Conservation (phyloP, 176 grass and related monocot genomes). For the Poa annua region DNA sequence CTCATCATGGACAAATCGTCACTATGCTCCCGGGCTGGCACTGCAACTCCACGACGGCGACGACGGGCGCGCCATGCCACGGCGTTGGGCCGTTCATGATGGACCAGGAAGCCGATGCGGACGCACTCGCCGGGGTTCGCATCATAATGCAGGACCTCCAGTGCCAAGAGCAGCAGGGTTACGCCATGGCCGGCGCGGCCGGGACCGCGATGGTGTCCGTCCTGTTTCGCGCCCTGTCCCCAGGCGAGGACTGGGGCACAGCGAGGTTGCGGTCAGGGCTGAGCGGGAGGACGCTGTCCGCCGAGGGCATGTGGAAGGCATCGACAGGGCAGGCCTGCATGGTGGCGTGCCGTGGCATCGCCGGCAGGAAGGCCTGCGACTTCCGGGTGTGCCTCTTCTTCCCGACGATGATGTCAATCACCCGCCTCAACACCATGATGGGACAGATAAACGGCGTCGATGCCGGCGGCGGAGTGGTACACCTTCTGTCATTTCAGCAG, state of each 20-base stretch:
- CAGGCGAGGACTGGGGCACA: constrained; percentile 39
- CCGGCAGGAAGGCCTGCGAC: constrained; percentile 18
- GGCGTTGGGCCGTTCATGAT: constrained; percentile 53
- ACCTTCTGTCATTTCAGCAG: constrained; percentile 48
- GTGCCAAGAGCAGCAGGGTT: constrained; percentile 14
- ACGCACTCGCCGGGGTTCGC: constrained; percentile 23
- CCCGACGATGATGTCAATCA: constrained; percentile 54
- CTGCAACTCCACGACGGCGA: constrained; percentile 41
- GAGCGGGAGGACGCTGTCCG: constrained; percentile 46
- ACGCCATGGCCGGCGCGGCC: neutral
- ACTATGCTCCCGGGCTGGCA: constrained; percentile 45
- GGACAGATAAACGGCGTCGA: constrained; percentile 47
- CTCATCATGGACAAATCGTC: neutral
- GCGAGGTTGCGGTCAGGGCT: constrained; percentile 23
- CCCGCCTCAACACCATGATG: constrained; percentile 39
- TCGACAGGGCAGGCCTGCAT: constrained; percentile 54
- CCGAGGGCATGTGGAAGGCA: constrained; percentile 59
- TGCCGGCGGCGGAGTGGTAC: neutral
- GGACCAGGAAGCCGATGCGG: neutral
- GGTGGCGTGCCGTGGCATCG: constrained; percentile 49
- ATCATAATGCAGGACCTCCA: constrained; percentile 61
- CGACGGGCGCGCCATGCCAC: constrained; percentile 37
- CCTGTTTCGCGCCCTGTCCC: constrained; percentile 48
- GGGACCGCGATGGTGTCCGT: constrained; percentile 45
- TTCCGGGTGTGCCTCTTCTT: constrained; percentile 59